Percentiles rank a stretch among this genome's conserved stretches.
phyloP scores from a whole-genome alignment of 257 asterid genomes.

The Nemophila menziesii region DNA sequence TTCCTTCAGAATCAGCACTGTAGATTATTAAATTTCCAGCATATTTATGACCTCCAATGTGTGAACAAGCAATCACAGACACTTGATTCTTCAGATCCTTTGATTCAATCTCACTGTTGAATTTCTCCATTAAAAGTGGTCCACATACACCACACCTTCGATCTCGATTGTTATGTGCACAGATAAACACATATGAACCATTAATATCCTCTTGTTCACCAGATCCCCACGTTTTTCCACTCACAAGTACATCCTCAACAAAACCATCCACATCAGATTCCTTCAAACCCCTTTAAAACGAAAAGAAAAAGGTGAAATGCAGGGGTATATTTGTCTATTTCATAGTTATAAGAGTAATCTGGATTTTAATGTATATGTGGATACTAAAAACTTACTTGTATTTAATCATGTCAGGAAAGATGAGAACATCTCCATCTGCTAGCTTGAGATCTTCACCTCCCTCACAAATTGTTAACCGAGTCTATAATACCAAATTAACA shows the following conservation, averaged over 20 bases:
- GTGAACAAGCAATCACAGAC: conserved; percentile 80
- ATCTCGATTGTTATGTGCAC: conserved; percentile 86
- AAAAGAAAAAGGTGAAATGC: not conserved
- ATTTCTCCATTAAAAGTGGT: conserved; percentile 72
- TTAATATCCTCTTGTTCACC: conserved; percentile 49
- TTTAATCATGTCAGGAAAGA: conserved; percentile 81
- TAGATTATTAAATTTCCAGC: conserved; percentile 87
- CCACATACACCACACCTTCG: conserved; percentile 96
- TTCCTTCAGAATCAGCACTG: conserved; percentile 55
- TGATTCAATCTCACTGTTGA: conserved; percentile 53
- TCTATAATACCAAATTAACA: conserved; percentile 29
- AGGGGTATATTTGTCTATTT: not conserved
- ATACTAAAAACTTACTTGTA: conserved; percentile 44
- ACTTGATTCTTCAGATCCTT: conserved; percentile 47
- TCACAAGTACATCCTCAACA: conserved; percentile 81
- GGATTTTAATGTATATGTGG: not conserved
- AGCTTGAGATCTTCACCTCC: conserved; percentile 41
- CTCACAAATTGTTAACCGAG: conserved; percentile 78
- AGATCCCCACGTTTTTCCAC: conserved; percentile 59
- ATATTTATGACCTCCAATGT: conserved; percentile 94
- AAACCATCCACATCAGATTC: conserved; percentile 69
- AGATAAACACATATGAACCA: conserved; percentile 82
- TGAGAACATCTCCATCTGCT: conserved; percentile 72
- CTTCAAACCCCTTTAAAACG: conserved; percentile 66
- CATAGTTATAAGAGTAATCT: not conserved